Evolutionary conservation across 1,284 basidiomycete genomes (phyloP), one percentile per base, ranked within the genome.

Genomic region (Somion occarium): DNA sequence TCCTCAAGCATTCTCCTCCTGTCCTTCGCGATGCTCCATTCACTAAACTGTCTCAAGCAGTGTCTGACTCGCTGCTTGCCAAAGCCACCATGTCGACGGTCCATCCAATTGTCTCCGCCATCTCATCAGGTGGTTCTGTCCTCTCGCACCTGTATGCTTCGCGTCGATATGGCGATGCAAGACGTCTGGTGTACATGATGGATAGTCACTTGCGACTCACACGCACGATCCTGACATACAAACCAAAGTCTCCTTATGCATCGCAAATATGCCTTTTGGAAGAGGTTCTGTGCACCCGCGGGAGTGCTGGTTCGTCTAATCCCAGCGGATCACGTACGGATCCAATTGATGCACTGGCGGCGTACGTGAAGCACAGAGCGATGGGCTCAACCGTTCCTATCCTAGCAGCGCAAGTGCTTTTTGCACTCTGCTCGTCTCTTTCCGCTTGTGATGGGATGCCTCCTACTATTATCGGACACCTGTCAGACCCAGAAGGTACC

Each of bases 1-100:
- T 93, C 13, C 69, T 93, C 38, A 73, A 78, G 43, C 80, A 88
- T 54, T 76, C 79, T 0, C 76, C 83, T 1, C 78, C 81, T 1
- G 65, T 73, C 12, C 52, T 79, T 46, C 70, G 71, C 47, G 74
- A 76, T 30, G 70, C 75, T 26, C 78, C 82, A 5, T 87, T 89
- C 59, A 63, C 75, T 0, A 64, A 71, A 2, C 65, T 91, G 41
- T 80, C 83, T 52, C 76, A 78, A 55, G 76, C 82, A 2, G 73
- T 91, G 26, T 73, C 79, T 4, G 84, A 89, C 53, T 76, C 80
- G 0, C 72, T 92, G 41, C 71, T 92, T 2, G 74, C 76, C 66
- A 81, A 83, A 57, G 85, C 88, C 0, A 84, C 86, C 5, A 81
- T 82, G 11, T 83, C 87, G 0, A 83, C 86, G 1, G 81, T 93